These are phyloP conservation scores for Candida sanyaensis DNA, from an alignment of 1,139 yeast species.

Conservation along the genomic window DNA sequence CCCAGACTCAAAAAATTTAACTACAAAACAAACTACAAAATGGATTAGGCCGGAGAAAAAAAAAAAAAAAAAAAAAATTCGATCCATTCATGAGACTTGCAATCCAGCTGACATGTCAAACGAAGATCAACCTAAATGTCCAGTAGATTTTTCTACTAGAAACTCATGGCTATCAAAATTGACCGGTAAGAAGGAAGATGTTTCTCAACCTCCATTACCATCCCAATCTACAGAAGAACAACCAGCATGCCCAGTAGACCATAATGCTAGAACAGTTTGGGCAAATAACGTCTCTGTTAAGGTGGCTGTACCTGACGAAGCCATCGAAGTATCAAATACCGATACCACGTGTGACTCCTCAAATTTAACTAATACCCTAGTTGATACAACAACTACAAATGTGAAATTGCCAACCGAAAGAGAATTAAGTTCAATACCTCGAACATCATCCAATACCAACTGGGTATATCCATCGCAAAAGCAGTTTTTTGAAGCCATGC, in stretches of 20 bases:
- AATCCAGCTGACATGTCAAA: conserved; percentile 8
- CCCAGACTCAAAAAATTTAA: not conserved
- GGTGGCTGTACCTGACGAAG: conserved; percentile 32
- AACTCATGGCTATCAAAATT: conserved; percentile 54
- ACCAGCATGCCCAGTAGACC: conserved; percentile 70
- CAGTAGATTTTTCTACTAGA: conserved; percentile 34
- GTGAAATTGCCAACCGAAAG: conserved; percentile 63
- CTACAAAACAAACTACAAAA: not conserved
- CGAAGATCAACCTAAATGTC: conserved; percentile 23
- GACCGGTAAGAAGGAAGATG: conserved; percentile 19
- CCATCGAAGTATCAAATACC: conserved; percentile 48
- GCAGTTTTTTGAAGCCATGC: conserved; percentile 94
- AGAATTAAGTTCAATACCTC: conserved; percentile 81
- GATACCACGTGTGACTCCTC: conserved; percentile 51
- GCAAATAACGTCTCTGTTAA: conserved; percentile 39
- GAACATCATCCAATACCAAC: conserved; percentile 62
- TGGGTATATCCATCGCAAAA: conserved; percentile 97
- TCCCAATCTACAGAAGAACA: conserved; percentile 25
- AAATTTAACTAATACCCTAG: conserved; percentile 21
- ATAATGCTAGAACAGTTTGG: conserved; percentile 61
- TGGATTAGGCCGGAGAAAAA: not conserved
- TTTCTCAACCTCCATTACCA: not conserved
- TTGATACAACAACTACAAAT: conserved; percentile 24
- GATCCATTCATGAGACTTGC: not conserved
- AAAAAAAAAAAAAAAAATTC: not conserved